phyloP scores from a whole-genome alignment of 345 rosid species.

The Pugionium cornutum region DNA sequence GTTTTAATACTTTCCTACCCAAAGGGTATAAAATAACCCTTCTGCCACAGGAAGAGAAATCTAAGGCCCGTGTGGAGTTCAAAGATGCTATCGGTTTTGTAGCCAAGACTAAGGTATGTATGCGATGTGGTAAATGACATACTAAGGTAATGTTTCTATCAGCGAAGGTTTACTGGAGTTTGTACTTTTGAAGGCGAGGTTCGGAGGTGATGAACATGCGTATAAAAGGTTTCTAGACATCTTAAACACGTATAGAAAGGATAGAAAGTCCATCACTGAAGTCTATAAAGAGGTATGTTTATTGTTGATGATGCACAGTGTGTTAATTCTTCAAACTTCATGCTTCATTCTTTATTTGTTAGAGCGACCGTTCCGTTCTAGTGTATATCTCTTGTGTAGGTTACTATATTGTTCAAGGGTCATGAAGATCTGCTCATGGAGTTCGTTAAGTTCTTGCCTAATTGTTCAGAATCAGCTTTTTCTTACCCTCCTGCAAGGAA shows the following conservation, averaged over 20 bases:
- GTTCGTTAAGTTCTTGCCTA: constrained; percentile 85
- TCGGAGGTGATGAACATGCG: constrained; percentile 81
- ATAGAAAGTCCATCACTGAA: constrained; percentile 78
- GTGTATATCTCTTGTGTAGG: constrained; percentile 48
- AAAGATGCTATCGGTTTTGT: constrained; percentile 88
- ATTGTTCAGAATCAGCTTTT: constrained; percentile 50
- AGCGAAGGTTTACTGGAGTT: constrained; percentile 16
- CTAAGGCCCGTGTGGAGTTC: constrained; percentile 74
- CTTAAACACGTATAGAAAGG: constrained; percentile 82
- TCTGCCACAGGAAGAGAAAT: constrained; percentile 60
- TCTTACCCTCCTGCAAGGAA: constrained; percentile 43
- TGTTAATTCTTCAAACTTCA: constrained; percentile 15
- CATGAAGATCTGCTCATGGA: constrained; percentile 80
- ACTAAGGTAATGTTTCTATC: constrained; percentile 15
- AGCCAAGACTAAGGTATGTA: constrained; percentile 77
- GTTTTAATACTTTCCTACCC: constrained; percentile 95
- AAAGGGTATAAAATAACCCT: constrained; percentile 80
- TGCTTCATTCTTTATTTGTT: constrained; percentile 25
- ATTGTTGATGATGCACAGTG: constrained; percentile 16
- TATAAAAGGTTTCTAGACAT: constrained; percentile 88
- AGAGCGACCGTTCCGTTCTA: not conserved
- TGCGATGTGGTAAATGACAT: constrained; percentile 18
- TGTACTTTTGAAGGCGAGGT: constrained; percentile 63
- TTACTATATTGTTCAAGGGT: constrained; percentile 73
- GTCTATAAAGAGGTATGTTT: constrained; percentile 77